Conservation (phyloP, 139 green algal species). For the Edaphochlamys debaryana region DNA sequence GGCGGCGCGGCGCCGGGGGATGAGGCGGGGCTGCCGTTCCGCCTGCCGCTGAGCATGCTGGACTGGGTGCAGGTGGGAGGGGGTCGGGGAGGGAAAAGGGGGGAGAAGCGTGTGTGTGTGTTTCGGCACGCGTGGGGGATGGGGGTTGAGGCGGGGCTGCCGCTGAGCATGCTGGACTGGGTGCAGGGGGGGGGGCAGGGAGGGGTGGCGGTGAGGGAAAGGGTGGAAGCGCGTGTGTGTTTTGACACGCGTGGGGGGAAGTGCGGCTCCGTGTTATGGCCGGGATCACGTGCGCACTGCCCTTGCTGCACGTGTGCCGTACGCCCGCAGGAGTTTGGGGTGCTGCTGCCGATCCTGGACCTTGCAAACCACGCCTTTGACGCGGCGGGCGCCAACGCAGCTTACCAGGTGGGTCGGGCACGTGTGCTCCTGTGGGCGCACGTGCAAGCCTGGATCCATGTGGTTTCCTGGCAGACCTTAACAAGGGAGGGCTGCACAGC, state of each 20-base stretch:
- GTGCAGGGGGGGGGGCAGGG: too few relatives aligned
- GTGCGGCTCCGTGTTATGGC: too few relatives aligned
- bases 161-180: neutral
- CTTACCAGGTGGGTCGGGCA: neutral
- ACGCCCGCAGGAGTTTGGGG: neutral
- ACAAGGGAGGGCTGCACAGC: too few relatives aligned
- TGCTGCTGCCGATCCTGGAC: conserved; percentile 30
- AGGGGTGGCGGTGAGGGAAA: too few relatives aligned
- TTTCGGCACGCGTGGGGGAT: too few relatives aligned
- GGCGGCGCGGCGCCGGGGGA: neutral
- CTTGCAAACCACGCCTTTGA: conserved; percentile 36
- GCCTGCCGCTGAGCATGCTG: conserved; percentile 9
- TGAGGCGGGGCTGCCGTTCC: neutral
- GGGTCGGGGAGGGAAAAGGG: neutral
- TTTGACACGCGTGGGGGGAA: too few relatives aligned
- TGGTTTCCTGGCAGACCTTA: neutral
- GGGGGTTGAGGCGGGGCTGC: neutral
- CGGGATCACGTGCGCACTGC: too few relatives aligned
- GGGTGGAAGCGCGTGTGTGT: too few relatives aligned
- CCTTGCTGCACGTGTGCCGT: too few relatives aligned
- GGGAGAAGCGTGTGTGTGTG: neutral
- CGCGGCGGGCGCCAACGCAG: neutral
- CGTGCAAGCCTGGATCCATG: neutral
- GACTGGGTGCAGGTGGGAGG: conserved; percentile 12
- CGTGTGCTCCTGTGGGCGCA: neutral